Percentiles rank a stretch among this genome's conserved stretches.
These are phyloP conservation scores for Babesia ovata DNA, from an alignment of 169 alveolate genomes.

Conservation along the genomic window DNA sequence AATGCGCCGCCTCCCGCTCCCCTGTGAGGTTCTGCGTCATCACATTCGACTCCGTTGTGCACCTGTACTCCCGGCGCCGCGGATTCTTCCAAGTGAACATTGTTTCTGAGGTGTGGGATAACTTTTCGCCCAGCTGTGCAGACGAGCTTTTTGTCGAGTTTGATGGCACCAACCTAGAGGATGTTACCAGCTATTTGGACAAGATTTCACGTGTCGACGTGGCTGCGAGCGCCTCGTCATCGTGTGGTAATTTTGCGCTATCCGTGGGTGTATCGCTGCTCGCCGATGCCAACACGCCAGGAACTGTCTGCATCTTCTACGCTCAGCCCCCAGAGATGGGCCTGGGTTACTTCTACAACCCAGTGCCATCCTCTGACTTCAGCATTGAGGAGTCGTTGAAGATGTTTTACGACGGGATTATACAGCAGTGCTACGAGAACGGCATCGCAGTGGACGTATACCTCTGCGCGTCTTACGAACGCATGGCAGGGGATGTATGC, in stretches of 20 bases:
- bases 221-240: conserved; percentile 46
- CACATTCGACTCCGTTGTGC: conserved; percentile 48
- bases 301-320: conserved; percentile 73
- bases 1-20: neutral
- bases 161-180: conserved; percentile 7
- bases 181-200: conserved; percentile 61
- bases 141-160: conserved; percentile 42
- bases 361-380: conserved; percentile 11
- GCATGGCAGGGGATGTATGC: conserved; percentile 51
- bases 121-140: conserved; percentile 45
- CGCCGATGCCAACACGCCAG: conserved; percentile 63
- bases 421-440: conserved; percentile 40
- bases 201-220: conserved; percentile 38
- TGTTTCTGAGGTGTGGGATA: conserved; percentile 49
- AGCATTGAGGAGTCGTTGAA: conserved; percentile 37
- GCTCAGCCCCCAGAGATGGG: conserved; percentile 75
- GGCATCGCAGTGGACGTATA: conserved; percentile 64
- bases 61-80: conserved; percentile 13
- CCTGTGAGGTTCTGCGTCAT: conserved; percentile 42
- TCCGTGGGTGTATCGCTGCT: conserved; percentile 67
- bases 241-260: conserved; percentile 74
- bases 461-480: conserved; percentile 44
- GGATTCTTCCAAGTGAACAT: conserved; percentile 34
- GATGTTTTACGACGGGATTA: conserved; percentile 43
- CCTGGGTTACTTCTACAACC: conserved; percentile 57